A percentile compares a stretch with the other conserved stretches of the same genome.
These are phyloP conservation scores for Xylaria hypoxylon DNA, from an alignment of 2,329 filamentous ascomycete genomes.

Conservation along the genomic window DNA sequence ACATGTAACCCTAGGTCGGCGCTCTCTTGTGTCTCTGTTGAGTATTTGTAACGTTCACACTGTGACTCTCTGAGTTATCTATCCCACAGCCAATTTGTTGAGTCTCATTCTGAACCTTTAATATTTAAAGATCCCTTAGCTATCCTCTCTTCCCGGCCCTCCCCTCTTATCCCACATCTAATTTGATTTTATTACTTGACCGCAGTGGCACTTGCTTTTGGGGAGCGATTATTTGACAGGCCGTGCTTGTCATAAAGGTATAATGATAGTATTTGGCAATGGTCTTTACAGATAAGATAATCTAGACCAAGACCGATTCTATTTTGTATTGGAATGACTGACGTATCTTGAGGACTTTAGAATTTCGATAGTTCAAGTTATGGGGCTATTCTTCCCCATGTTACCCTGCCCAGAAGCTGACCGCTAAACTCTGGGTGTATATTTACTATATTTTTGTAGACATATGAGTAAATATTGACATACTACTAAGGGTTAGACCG, in stretches of 20 bases:
- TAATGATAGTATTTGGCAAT: neutral
- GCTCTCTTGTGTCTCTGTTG: too few species aligned
- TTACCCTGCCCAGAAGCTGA: neutral
- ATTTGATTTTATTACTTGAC: neutral
- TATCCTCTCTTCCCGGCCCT: too few species aligned
- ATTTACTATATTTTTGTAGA: neutral
- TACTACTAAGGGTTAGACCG: neutral
- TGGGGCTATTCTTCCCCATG: constrained; percentile 12
- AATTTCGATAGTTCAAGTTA: neutral
- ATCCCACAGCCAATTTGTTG: neutral
- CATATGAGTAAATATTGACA: neutral
- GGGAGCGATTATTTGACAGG: neutral
- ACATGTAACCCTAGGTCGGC: neutral
- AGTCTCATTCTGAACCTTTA: neutral
- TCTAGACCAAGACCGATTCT: neutral
- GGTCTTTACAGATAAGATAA: neutral
- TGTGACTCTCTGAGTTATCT: neutral
- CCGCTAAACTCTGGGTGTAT: neutral
- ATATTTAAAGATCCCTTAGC: neutral
- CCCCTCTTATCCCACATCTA: neutral
- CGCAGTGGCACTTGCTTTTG: constrained; percentile 41
- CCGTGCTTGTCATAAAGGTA: constrained; percentile 12
- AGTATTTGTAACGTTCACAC: neutral
- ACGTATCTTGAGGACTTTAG: neutral
- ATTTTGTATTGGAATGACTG: neutral